phyloP scores from a whole-genome alignment of 768 basidiomycete genomes.

The Phallus indusiatus region DNA sequence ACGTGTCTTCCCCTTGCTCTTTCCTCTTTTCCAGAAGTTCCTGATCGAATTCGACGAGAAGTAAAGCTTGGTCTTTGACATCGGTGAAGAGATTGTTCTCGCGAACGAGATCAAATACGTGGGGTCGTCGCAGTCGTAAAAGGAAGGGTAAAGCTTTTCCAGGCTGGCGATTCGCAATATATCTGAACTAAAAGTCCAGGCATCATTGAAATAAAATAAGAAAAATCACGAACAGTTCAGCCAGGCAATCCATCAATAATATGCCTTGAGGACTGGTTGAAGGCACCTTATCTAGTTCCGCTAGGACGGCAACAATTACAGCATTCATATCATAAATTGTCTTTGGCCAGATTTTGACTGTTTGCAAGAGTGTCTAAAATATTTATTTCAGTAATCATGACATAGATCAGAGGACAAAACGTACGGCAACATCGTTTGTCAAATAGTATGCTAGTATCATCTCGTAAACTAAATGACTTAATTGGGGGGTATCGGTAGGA shows the following conservation, averaged over 20 bases:
- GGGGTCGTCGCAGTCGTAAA: constrained; percentile 73
- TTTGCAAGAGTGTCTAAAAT: constrained; percentile 58
- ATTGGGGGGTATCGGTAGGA: constrained; percentile 71
- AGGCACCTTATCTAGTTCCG: constrained; percentile 59
- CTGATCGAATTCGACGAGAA: constrained; percentile 91
- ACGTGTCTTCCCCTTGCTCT: constrained; percentile 30
- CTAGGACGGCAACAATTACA: constrained; percentile 82
- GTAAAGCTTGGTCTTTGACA: constrained; percentile 85
- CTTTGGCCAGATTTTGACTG: constrained; percentile 81
- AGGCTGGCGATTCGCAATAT: constrained; percentile 80
- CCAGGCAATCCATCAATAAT: constrained; percentile 87
- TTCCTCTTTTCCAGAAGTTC: constrained; percentile 59
- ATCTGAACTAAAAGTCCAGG: constrained; percentile 34
- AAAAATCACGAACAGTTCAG: constrained; percentile 66
- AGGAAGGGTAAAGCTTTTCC: constrained; percentile 91
- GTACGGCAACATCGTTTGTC: constrained; percentile 62
- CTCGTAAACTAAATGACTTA: constrained; percentile 84
- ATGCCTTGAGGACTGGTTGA: constrained; percentile 38
- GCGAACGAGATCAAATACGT: constrained; percentile 90
- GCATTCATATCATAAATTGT: constrained; percentile 84
- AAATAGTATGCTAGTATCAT: constrained; percentile 89
- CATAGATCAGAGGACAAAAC: constrained; percentile 9
- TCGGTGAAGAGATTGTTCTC: constrained; percentile 92
- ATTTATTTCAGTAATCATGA: neutral
- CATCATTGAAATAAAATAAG: neutral